Percentiles rank a stretch among this genome's conserved stretches.
Evolutionary conservation across 768 basidiomycete species (phyloP).

Genomic region (Lactarius vividus): DNA sequence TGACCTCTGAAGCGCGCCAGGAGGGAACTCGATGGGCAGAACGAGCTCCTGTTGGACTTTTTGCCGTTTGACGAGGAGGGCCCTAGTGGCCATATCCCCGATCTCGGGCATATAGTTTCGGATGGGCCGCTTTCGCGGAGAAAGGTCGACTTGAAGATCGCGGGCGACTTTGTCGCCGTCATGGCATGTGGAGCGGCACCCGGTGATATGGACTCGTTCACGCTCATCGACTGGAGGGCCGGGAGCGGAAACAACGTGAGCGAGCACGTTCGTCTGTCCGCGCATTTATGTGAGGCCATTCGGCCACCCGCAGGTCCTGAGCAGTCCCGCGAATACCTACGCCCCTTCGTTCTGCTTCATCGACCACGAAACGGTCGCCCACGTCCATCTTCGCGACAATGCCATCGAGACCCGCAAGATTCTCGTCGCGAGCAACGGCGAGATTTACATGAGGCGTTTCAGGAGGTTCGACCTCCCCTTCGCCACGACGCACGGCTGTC

Average conservation of each 20-base stretch:
- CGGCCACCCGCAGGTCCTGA: not conserved
- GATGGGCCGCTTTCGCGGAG: not conserved
- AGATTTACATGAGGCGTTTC: not conserved
- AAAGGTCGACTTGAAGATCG: constrained; percentile 12
- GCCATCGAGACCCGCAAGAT: constrained; percentile 13
- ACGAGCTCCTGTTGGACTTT: not conserved
- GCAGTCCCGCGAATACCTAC: not conserved
- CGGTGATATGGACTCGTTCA: not conserved
- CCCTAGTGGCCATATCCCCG: not conserved
- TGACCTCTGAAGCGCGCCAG: not conserved
- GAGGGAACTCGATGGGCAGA: not conserved
- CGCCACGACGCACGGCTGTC: no score
- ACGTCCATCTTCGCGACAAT: not conserved
- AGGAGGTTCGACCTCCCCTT: not conserved
- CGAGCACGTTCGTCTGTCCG: not conserved
- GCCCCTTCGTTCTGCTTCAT: not conserved
- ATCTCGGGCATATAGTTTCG: not conserved
- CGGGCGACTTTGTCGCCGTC: constrained; percentile 1
- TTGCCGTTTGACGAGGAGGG: not conserved
- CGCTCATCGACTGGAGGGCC: not conserved
- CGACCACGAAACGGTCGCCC: constrained; percentile 6
- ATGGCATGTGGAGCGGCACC: not conserved
- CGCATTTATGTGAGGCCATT: not conserved
- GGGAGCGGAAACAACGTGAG: not conserved
- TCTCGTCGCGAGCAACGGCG: not conserved